Conservation (phyloP, 306 rosid genomes). For the Citrullus colocynthis region DNA sequence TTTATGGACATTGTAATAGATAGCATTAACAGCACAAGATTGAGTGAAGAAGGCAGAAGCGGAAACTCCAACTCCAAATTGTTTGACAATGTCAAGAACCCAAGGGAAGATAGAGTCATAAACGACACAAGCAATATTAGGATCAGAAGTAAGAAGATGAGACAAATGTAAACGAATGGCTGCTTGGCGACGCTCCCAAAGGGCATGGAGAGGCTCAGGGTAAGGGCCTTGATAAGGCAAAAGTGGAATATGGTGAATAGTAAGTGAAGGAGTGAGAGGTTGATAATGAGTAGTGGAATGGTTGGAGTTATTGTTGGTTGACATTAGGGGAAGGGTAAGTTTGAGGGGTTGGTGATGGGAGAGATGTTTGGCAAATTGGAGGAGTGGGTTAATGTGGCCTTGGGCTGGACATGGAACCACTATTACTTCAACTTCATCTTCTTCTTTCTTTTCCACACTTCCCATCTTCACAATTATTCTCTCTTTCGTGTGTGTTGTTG, state of each 20-base stretch:
- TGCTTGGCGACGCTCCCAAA: constrained; percentile 9
- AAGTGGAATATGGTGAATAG: background rate
- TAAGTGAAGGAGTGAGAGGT: background rate
- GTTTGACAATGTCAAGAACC: constrained; percentile 14
- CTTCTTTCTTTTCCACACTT: background rate
- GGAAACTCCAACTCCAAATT: constrained; percentile 2
- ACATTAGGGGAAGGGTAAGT: constrained; percentile 2
- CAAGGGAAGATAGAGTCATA: constrained; percentile 17
- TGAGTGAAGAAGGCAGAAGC: constrained; percentile 21
- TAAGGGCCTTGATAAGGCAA: background rate
- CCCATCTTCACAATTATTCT: background rate
- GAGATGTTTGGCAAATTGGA: constrained; percentile 18
- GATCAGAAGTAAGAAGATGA: background rate
- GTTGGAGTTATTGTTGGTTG: background rate
- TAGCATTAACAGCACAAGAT: constrained; percentile 14
- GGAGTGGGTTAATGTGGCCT: constrained; percentile 25
- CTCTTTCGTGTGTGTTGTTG: too few relatives aligned
- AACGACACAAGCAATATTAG: constrained; percentile 12
- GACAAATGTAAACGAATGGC: constrained; percentile 1
- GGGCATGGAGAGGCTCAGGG: background rate
- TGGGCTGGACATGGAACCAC: constrained; percentile 11
- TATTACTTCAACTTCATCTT: constrained; percentile 4
- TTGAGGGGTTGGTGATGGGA: background rate
- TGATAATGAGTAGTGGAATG: background rate
- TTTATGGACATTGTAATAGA: background rate